Conservation (phyloP, 257 asterid genomes). For the Jaltomata sinuosa region DNA sequence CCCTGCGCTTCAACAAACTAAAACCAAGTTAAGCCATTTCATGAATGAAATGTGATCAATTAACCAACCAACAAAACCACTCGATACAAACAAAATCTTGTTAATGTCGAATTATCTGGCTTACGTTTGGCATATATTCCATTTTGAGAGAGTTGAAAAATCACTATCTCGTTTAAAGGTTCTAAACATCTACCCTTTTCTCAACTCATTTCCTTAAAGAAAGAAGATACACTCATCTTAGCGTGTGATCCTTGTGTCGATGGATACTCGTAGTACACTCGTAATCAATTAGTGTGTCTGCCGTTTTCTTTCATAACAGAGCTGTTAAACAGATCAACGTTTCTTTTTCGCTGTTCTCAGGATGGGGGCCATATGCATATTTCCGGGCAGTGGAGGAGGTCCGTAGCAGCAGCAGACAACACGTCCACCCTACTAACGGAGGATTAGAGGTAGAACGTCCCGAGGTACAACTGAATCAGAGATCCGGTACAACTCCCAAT, state of each 20-base stretch:
- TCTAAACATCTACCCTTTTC: background rate
- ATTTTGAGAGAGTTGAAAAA: background rate
- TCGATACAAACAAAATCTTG: background rate
- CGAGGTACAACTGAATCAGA: constrained; percentile 7
- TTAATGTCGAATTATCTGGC: background rate
- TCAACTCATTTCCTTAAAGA: background rate
- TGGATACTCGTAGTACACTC: background rate
- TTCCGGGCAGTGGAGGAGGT: constrained; percentile 58
- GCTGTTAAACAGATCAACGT: too few relatives aligned
- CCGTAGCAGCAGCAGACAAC: constrained; percentile 23
- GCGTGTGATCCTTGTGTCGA: background rate
- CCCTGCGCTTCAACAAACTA: background rate
- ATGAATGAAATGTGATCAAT: background rate
- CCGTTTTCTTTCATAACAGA: background rate
- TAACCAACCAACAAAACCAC: background rate
- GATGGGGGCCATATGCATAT: constrained; percentile 75
- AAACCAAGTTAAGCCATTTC: background rate
- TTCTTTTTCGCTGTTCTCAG: constrained; percentile 16
- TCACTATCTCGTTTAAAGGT: background rate
- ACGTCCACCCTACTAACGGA: background rate
- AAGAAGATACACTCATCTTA: background rate
- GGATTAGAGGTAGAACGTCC: background rate
- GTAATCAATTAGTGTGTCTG: too few relatives aligned
- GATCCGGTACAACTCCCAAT: background rate
- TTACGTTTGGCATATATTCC: background rate